These are phyloP conservation scores for Gentiana macrophylla DNA, from an alignment of 257 asterid genomes.

Conservation along the genomic window DNA sequence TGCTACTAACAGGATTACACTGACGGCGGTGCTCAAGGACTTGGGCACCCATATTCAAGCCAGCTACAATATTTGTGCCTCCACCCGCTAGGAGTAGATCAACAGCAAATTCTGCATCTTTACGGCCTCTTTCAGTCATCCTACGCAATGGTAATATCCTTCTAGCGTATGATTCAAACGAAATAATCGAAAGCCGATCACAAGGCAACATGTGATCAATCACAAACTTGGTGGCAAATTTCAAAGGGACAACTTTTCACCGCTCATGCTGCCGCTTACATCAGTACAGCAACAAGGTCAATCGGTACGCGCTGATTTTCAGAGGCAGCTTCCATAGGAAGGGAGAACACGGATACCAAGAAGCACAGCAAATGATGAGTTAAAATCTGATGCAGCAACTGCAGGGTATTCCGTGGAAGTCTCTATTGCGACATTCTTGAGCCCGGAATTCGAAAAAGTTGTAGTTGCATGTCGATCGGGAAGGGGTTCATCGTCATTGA, in stretches of 20 bases:
- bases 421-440: background rate
- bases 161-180: slow-evolving; percentile 18
- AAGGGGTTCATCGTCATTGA: too few relatives aligned
- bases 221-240: slow-evolving; percentile 23
- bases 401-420: slow-evolving; percentile 26
- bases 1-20: slow-evolving; percentile 25
- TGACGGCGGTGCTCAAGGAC: slow-evolving; percentile 23
- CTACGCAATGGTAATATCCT: slow-evolving; percentile 20
- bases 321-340: slow-evolving; percentile 8
- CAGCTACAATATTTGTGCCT: slow-evolving; percentile 27
- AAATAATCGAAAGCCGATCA: slow-evolving; percentile 25
- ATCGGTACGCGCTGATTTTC: slow-evolving; percentile 22
- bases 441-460: too few relatives aligned
- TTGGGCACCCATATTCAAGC: slow-evolving; percentile 20
- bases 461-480: too few relatives aligned
- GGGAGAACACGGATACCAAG: slow-evolving; percentile 31
- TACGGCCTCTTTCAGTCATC: slow-evolving; percentile 28
- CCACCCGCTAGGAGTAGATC: slow-evolving; percentile 15
- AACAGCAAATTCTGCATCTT: slow-evolving; percentile 27
- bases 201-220: slow-evolving; percentile 24
- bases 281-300: slow-evolving; percentile 26
- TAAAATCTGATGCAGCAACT: slow-evolving; percentile 10
- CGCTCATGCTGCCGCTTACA: slow-evolving; percentile 25
- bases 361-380: slow-evolving; percentile 27
- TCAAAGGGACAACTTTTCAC: slow-evolving; percentile 21